Evolutionary conservation across 1,284 basidiomycete species (phyloP), one percentile per base, ranked within the genome.

Genomic region (Papiliotrema nemorosa): DNA sequence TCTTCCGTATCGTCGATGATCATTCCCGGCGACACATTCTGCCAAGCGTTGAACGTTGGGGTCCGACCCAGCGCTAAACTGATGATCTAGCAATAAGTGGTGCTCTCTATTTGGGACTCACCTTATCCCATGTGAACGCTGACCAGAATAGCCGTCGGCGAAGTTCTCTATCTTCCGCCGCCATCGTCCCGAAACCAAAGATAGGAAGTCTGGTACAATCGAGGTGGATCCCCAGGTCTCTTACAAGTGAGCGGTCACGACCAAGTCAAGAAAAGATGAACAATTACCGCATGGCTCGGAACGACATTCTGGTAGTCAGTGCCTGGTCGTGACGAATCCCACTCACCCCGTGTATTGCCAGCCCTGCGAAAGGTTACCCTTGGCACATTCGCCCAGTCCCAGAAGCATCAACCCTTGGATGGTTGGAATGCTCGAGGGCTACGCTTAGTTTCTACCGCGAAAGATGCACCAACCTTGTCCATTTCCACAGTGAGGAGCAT

Each of bases 1-100:
- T 56, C 54, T 48, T 56, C 54, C 18, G 47, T 56, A 36, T 56
- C 51, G 36, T 56, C 54, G 2, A 56, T 51, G 10, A 56, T 56
- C 10, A 50, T 51, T 26, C 51, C 50, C 1, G 54, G 54, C 6
- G 54, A 56, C 6, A 56, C 51, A 33, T 56, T 53, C 40, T 53
- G 50, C 42, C 47, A 56, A 5, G 54, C 54, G 44, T 53, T 56
- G 51, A 56, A 56, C 2, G 54, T 56, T 12, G 54, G 54, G 2
- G 47, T 49, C 7, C 54, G 21, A 26, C 54, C 54, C 22, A 56
- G 27, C 22, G 51, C 46, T 9, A 56, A 47, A 33, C 47, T 49
- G 34, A 56, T 48, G 22, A 48, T 51, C 53, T 54, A 24, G 29
- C 22, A 22, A 37, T 20, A 14, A n/a, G 25, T 27, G 29, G 16